Base-by-base conservation (phyloP, 2,329 filamentous ascomycete genomes). In the Cadophora sp. region DNA sequence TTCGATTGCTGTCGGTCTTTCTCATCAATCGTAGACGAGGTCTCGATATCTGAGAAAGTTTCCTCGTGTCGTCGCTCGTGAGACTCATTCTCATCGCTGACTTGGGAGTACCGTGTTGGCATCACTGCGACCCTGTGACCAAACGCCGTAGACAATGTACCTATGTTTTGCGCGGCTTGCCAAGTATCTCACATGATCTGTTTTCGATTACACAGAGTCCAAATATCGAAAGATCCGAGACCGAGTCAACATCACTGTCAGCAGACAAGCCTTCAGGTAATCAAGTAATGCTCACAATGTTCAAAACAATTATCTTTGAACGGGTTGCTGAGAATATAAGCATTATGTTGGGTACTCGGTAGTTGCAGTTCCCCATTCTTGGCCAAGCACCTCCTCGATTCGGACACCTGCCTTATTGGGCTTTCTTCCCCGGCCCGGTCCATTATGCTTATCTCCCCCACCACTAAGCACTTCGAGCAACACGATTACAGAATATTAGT, bases 391-490 rank as follows among this genome's bases (percentile, higher is more conserved):
- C 50, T 53, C 50, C 50, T 53, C 50, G 2, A 53, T 33, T 53
- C 24, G 50, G 50, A 30, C 50, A 53, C 50, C 50, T 53, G 50
- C 50, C 50, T 1, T 24, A 7, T 53, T 33, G 24, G 50, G 50
- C 14, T 24, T 30, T 27, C 24, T 33, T n/a, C 14, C 50, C 50
- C 24, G 27, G 50, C 16, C 48, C 50, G 24, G 13, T 24, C 27
- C 50, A 33, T 53, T 24, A 53, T 53, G 50, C 50, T 53, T 53
- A 53, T 53, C 50, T 53, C 14, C 14, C 48, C 50, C 50, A 30
- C 50, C n/a, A n/a, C 50, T 14, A 53, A 30, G 3, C 27, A 3
- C 27, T 6, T 6, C 6, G 27, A 4, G 27, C 4, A 6, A 3
- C 27, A 30, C 27, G 27, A 30, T 53, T 22, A 33, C 27, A 5